A percentile compares a stretch with the other conserved stretches of the same genome.
Evolutionary conservation across 2,329 filamentous ascomycete genomes (phyloP).

Genomic region (Paecilomyces formosus): DNA sequence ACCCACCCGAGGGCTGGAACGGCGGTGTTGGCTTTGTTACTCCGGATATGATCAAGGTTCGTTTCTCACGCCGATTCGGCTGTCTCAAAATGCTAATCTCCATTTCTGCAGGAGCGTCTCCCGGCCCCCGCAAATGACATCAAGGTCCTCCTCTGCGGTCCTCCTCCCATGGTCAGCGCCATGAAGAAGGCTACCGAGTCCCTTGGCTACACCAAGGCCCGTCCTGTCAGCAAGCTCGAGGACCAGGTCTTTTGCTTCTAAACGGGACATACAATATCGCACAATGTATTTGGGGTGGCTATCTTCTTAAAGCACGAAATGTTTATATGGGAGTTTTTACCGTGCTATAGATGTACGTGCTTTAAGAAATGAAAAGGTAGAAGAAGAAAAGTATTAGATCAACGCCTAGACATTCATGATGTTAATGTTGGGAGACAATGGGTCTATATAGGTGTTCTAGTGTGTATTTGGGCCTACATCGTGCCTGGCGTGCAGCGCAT

Average conservation of each 20-base stretch:
- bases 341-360: background rate
- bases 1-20: slow-evolving; percentile 83
- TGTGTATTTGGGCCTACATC: background rate
- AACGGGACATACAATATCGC: slow-evolving; percentile 10
- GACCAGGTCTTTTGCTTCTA: slow-evolving; percentile 98
- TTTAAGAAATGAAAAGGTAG: background rate
- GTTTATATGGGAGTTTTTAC: background rate
- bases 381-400: background rate
- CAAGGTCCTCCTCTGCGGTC: slow-evolving; percentile 91
- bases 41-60: slow-evolving; percentile 84
- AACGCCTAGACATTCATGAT: background rate
- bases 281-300: background rate
- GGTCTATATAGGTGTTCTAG: background rate
- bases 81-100: slow-evolving; percentile 15
- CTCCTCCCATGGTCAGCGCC: slow-evolving; percentile 91
- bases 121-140: slow-evolving; percentile 77
- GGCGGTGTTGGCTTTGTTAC: slow-evolving; percentile 95
- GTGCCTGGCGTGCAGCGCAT: background rate
- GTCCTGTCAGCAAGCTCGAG: slow-evolving; percentile 92
- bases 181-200: slow-evolving; percentile 93
- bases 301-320: background rate
- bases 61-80: slow-evolving; percentile 15
- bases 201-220: slow-evolving; percentile 85
- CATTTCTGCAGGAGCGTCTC: slow-evolving; percentile 41
- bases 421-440: background rate